These are phyloP conservation scores for Zygosaccharomyces pseudorouxii DNA, from an alignment of 805 yeast genomes.

Conservation along the genomic window DNA sequence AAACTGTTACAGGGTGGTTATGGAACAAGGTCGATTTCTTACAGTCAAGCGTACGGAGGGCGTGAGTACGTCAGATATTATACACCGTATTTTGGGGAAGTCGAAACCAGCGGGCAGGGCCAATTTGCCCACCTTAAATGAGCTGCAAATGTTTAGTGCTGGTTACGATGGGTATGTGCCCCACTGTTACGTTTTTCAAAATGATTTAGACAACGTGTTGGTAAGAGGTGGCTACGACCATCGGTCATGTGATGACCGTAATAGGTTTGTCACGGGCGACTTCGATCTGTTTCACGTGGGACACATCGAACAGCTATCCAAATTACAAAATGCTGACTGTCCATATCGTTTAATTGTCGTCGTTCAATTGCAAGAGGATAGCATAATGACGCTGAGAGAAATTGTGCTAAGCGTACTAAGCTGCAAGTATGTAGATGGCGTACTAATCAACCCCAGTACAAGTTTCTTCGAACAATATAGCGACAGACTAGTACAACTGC, in stretches of 20 bases:
- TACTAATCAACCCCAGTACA: slow-evolving; percentile 44
- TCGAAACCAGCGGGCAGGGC: background rate
- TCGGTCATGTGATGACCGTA: background rate
- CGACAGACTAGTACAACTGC: slow-evolving; percentile 39
- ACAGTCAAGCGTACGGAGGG: slow-evolving; percentile 94
- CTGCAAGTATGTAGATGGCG: slow-evolving; percentile 76
- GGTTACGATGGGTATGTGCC: slow-evolving; percentile 54
- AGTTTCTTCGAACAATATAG: background rate
- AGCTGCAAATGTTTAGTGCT: slow-evolving; percentile 51
- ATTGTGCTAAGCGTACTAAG: slow-evolving; percentile 84
- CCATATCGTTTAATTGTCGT: slow-evolving; percentile 57
- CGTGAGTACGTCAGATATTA: slow-evolving; percentile 91
- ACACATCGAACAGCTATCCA: slow-evolving; percentile 67
- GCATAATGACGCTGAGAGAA: slow-evolving; percentile 85
- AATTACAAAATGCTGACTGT: slow-evolving; percentile 40
- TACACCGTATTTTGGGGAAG: slow-evolving; percentile 68
- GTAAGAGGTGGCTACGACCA: slow-evolving; percentile 18
- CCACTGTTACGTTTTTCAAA: slow-evolving; percentile 53
- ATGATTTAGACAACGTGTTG: slow-evolving; percentile 35
- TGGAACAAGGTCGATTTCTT: slow-evolving; percentile 77
- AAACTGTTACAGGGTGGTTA: slow-evolving; percentile 83
- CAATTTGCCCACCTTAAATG: slow-evolving; percentile 12
- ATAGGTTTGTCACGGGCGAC: slow-evolving; percentile 56
- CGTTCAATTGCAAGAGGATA: slow-evolving; percentile 59
- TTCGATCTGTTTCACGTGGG: slow-evolving; percentile 94